Evolutionary conservation across 805 yeast genomes (phyloP).

Genomic region (Sugiyamaella boreocaroliniensis): DNA sequence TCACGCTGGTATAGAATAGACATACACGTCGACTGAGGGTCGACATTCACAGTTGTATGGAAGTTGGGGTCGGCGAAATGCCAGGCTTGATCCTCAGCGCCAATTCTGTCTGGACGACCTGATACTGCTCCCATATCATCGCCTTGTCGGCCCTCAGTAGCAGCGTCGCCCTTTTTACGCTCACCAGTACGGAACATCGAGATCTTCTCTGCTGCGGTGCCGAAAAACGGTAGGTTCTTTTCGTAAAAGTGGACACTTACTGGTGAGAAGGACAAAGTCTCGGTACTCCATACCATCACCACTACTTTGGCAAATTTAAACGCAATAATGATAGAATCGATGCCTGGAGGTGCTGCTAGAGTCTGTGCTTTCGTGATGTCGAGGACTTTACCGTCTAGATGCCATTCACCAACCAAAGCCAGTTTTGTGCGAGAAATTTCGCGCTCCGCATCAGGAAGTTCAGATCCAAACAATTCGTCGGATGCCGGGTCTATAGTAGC

Average conservation of each 20-base stretch:
- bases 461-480: neutral
- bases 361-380: slow-evolving; percentile 45
- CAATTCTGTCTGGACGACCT: neutral
- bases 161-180: neutral
- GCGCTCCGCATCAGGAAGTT: neutral
- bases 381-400: slow-evolving; percentile 62
- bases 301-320: slow-evolving; percentile 75
- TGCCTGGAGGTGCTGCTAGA: slow-evolving; percentile 38
- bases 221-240: slow-evolving; percentile 39
- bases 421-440: slow-evolving; percentile 27
- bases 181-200: neutral
- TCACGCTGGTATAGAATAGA: slow-evolving; percentile 52
- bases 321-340: slow-evolving; percentile 58
- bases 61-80: slow-evolving; percentile 27
- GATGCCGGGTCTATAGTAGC: neutral
- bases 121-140: neutral
- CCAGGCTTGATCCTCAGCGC: slow-evolving; percentile 16
- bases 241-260: slow-evolving; percentile 85
- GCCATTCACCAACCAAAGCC: slow-evolving; percentile 53
- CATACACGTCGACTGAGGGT: slow-evolving; percentile 52
- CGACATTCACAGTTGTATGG: slow-evolving; percentile 47
- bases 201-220: neutral
- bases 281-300: slow-evolving; percentile 61
- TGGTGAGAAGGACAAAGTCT: slow-evolving; percentile 51
- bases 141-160: neutral